Evolutionary conservation across 2,329 filamentous ascomycete genomes (phyloP).

Genomic region (Trichoderma koningiopsis): DNA sequence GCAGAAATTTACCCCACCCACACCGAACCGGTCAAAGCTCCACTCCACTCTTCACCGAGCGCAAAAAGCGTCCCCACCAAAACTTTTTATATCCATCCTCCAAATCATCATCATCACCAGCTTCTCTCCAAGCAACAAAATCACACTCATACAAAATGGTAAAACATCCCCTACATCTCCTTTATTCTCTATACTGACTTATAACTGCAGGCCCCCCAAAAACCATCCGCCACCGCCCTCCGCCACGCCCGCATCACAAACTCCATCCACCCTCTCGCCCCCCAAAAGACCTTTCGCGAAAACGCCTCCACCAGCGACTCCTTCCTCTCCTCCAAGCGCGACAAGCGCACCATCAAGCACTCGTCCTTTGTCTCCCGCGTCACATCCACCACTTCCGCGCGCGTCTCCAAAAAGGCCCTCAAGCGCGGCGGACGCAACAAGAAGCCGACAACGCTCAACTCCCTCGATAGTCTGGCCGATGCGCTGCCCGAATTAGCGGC

Average conservation of each 20-base stretch:
- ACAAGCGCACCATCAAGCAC: slow-evolving; percentile 82
- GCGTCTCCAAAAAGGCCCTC: slow-evolving; percentile 30
- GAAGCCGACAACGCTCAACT: slow-evolving; percentile 76
- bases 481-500: slow-evolving; percentile 68
- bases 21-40: slow-evolving; percentile 22
- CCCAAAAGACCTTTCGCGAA: slow-evolving; percentile 55
- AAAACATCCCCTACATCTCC: background rate
- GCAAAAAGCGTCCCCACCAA: slow-evolving; percentile 3
- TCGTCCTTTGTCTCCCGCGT: slow-evolving; percentile 77
- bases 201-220: slow-evolving; percentile 42
- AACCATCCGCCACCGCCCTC: slow-evolving; percentile 61
- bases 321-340: slow-evolving; percentile 75
- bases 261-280: slow-evolving; percentile 52
- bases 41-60: slow-evolving; percentile 21
- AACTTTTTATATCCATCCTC: background rate
- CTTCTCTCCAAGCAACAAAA: background rate
- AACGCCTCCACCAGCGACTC: slow-evolving; percentile 54
- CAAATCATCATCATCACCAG: slow-evolving; percentile 7
- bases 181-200: background rate
- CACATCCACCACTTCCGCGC: slow-evolving; percentile 53
- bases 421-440: slow-evolving; percentile 33
- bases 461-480: slow-evolving; percentile 74
- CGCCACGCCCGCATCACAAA: slow-evolving; percentile 54
- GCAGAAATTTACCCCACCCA: slow-evolving; percentile 9
- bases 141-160: slow-evolving; percentile 22